Evolutionary conservation across 129 eudicot species (phyloP).

Genomic region (Chrysanthemum makinoi): DNA sequence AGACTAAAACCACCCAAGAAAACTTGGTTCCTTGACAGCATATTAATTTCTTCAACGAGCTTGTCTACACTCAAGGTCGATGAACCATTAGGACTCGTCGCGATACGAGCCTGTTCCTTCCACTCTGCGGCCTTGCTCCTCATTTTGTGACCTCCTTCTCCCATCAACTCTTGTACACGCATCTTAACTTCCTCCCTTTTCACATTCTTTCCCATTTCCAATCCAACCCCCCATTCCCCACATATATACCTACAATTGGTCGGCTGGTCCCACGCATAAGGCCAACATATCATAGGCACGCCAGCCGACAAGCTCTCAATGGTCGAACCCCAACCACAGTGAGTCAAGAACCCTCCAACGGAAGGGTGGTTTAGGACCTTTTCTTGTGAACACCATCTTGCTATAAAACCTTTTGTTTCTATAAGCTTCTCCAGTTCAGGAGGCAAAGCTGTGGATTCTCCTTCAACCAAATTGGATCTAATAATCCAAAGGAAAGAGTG

Average conservation of each 20-base stretch:
- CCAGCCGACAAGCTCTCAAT: slow-evolving; percentile 22
- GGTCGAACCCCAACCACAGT: slow-evolving; percentile 25
- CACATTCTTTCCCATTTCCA: slow-evolving; percentile 4
- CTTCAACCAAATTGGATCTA: not conserved
- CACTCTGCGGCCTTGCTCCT: slow-evolving; percentile 10
- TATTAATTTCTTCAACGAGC: not conserved
- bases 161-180: slow-evolving; percentile 14
- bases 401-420: slow-evolving; percentile 18
- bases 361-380: slow-evolving; percentile 22
- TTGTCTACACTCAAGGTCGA: slow-evolving; percentile 1
- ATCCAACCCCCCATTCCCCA: slow-evolving; percentile 12
- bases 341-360: slow-evolving; percentile 25
- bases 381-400: slow-evolving; percentile 30
- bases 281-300: slow-evolving; percentile 25
- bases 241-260: slow-evolving; percentile 11
- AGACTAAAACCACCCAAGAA: not conserved
- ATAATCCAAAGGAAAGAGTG: slow-evolving; percentile 15
- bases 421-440: slow-evolving; percentile 11
- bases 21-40: not conserved
- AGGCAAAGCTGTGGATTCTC: slow-evolving; percentile 12
- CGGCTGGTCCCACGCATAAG: not conserved
- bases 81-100: slow-evolving; percentile 8
- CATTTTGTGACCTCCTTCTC: slow-evolving; percentile 7
- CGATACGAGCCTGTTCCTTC: not conserved
- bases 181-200: slow-evolving; percentile 7